Evolutionary conservation across 2,329 filamentous ascomycete species (phyloP).

Genomic region (Sporothrix brasiliensis): DNA sequence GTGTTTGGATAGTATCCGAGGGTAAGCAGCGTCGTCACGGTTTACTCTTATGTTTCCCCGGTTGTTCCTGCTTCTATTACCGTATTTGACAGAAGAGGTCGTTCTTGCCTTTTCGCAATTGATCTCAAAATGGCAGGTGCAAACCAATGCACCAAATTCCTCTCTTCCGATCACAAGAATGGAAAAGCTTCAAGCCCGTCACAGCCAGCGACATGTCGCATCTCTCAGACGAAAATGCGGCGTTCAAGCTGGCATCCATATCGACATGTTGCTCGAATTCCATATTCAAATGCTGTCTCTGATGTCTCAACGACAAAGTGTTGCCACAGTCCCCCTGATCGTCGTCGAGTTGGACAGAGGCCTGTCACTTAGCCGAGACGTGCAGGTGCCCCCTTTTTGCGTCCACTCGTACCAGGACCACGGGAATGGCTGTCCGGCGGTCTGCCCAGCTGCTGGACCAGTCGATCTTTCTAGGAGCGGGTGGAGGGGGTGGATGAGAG

Average conservation of each 20-base stretch:
- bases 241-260: background rate
- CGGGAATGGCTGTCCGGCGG: background rate
- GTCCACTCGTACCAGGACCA: conserved; percentile 10
- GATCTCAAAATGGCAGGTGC: background rate
- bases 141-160: no score
- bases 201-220: background rate
- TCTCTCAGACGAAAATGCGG: conserved; percentile 9
- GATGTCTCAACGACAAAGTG: background rate
- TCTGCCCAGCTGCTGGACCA: conserved; percentile 2
- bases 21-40: background rate
- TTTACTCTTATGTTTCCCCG: background rate
- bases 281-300: background rate
- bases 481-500: conserved; percentile 4
- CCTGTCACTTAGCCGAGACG: conserved; percentile 23
- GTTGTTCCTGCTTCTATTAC: background rate
- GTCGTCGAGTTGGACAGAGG: background rate
- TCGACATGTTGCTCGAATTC: background rate
- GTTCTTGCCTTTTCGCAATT: background rate
- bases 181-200: background rate
- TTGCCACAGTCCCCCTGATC: background rate
- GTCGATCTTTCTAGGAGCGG: conserved; percentile 6
- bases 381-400: conserved; percentile 13
- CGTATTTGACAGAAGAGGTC: background rate
- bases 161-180: background rate
- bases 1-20: background rate